Base-by-base conservation (phyloP, 208 protist species). In the Jaenimonas drosophilae region DNA sequence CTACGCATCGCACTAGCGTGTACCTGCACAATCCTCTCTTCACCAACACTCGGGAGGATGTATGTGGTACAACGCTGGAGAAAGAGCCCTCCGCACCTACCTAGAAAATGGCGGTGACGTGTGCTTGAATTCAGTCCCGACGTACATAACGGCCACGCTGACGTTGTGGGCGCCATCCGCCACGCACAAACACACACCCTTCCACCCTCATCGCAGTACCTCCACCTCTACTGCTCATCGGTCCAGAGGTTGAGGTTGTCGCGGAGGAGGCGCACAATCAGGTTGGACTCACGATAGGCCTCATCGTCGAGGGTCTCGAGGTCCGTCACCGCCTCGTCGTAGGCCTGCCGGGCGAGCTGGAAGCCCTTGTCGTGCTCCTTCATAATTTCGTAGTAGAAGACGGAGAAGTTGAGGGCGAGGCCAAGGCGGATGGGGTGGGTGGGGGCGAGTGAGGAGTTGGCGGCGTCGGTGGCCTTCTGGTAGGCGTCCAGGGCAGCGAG, bases 331-430 rank as follows among this genome's bases (percentile, higher is more conserved):
- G 94, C 95, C 59, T 97, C 95, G 42, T 98, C 89, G 64, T 97
- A 98, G 11, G 93, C 91, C 64, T 80, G 63, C 42, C 94, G 92
- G 5, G 95, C 95, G 32, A 97, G 80, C 54, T 89, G 73, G 75
- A 91, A 90, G 48, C 78, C 76, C 65, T 90, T 80, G 45, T 98
- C 94, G 61, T 97, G 93, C 40, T 88, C 71, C 61, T 98, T 97
- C 57, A 99, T 76, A 63, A 99, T 99, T 77, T 99, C 97, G 73
- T 99, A 99, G 77, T 99, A 98, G 75, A 99, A 99, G 32, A 99
- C 97, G 24, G 97, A 99, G 70, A 99, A 99, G 90, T 99, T 99
- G 27, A 99, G 89, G 34, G 96, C 97, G 39, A 99, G 95, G 47
- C 98, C 97, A n/a, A 99, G 88, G 40, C 98, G 95, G 46, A 99